Base-by-base conservation (phyloP, 352 stramenopile species). In the Thalassiosira sp. region DNA sequence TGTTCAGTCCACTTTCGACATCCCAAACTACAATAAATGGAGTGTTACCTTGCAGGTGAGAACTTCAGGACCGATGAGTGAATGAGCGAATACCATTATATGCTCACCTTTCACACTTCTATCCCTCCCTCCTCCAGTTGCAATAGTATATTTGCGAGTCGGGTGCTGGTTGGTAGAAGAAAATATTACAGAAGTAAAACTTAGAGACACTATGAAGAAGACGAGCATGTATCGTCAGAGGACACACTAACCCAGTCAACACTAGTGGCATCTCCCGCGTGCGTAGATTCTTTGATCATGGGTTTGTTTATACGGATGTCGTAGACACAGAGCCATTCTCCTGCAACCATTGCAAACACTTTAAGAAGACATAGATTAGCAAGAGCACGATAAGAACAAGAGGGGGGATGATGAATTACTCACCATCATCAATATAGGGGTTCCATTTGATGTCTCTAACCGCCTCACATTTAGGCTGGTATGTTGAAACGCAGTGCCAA, bases 311-410 rank as follows among this genome's bases (percentile, higher is more conserved):
- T 33, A 46, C 82, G 70, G 52, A 89, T 85, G 57, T 89, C 88
- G 59, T 91, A 93, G 0, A 90, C 72, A 54, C 71, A 75, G 20
- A 90, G 49, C 88, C 88, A 81, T 77, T 90, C n/a, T 79, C 65
- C 77, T 10, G 85, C 89, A 7, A 91, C 86, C 66, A 90, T 72
- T 8, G 82, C 86, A 87, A 92, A 93, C 8, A 91, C 79, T 88
- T 37, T 15, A 37, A 40, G 35, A 62, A 49, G n/a, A n/a, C n/a
- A n/a, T n/a, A n/a, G n/a, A n/a, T n/a, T 37, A 37, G 31, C 31
- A 62, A 11, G 13, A 61, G 25, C 18, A 65, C 24, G 10, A 20
- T 37, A 35, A 2, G 20, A 37, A 51, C 33, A 13, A 51, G 22
- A 8, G 15, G 1, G 18, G 48, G 0, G 11, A 59, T 46, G 46